Conservation (phyloP, 2,329 filamentous ascomycete genomes). For the Zymoseptoria crescenta region DNA sequence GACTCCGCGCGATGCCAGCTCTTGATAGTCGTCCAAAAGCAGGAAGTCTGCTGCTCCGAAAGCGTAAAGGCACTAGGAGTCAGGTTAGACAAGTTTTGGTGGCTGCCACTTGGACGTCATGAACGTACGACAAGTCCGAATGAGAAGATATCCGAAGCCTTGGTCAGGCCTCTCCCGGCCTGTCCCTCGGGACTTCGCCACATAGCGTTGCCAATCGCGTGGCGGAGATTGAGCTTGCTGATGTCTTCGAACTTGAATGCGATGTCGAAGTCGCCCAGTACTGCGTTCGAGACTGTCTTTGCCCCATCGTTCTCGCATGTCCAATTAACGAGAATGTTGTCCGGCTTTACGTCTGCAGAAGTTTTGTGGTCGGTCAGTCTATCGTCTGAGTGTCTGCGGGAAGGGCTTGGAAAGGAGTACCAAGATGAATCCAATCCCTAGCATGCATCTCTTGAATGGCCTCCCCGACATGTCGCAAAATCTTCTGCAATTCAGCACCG, state of each 20-base stretch:
- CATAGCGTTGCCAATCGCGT: conserved; percentile 33
- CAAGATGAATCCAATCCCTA: conserved; percentile 32
- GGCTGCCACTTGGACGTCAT: conserved; percentile 8
- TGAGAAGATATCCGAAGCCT: conserved; percentile 34
- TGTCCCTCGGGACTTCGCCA: conserved; percentile 36
- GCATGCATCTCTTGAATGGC: conserved; percentile 32
- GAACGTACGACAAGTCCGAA: conserved; percentile 33
- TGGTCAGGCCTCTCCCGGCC: conserved; percentile 27
- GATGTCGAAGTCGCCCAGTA: conserved; percentile 33
- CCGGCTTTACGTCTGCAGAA: conserved; percentile 33
- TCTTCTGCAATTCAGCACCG: conserved; percentile 25
- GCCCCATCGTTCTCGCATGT: conserved; percentile 27
- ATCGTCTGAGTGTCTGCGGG: background rate
- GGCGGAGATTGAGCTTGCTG: conserved; percentile 19
- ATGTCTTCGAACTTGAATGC: conserved; percentile 26
- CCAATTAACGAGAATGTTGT: conserved; percentile 35
- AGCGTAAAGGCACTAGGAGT: conserved; percentile 30
- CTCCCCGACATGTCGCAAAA: conserved; percentile 29
- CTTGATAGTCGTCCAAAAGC: conserved; percentile 27
- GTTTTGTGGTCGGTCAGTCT: conserved; percentile 14
- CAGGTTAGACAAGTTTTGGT: conserved; percentile 6
- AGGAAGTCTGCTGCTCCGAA: conserved; percentile 28
- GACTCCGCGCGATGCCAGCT: conserved; percentile 25
- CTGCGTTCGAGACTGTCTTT: conserved; percentile 28
- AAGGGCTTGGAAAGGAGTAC: conserved; percentile 15